Evolutionary conservation across 352 stramenopile genomes (phyloP).

Genomic region (Pythium chondricola): DNA sequence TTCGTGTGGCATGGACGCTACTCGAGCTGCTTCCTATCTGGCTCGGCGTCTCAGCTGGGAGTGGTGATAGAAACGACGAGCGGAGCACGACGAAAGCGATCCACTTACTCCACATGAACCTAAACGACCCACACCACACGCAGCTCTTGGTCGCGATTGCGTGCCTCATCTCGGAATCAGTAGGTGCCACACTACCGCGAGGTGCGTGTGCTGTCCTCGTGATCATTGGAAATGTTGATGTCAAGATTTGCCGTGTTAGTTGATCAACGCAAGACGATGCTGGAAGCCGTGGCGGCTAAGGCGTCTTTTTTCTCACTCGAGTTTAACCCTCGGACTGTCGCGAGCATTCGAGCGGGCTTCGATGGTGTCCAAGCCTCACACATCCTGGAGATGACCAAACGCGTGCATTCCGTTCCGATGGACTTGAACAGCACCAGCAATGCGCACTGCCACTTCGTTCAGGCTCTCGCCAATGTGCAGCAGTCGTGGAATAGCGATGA

Average conservation of each 20-base stretch:
- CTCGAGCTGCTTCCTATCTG: slow-evolving; percentile 16
- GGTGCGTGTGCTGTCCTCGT: too few species aligned
- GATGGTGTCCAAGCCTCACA: not conserved
- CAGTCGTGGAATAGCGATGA: slow-evolving; percentile 3
- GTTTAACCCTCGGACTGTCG: slow-evolving; percentile 6
- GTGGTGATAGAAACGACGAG: not conserved
- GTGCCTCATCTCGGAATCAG: slow-evolving; percentile 26
- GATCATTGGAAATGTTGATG: too few species aligned
- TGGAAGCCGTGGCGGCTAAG: not conserved
- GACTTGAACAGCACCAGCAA: slow-evolving; percentile 5
- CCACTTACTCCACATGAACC: slow-evolving; percentile 16
- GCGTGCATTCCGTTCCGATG: slow-evolving; percentile 5
- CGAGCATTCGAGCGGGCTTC: slow-evolving; percentile 18
- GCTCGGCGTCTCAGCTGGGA: too few species aligned
- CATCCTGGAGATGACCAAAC: slow-evolving; percentile 7
- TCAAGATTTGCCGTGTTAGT: not conserved
- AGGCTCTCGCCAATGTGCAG: slow-evolving; percentile 26
- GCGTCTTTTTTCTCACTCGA: slow-evolving; percentile 18
- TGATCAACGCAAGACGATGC: not conserved
- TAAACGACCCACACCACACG: slow-evolving; percentile 11
- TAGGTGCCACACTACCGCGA: slow-evolving; percentile 17
- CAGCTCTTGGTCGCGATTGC: slow-evolving; percentile 23
- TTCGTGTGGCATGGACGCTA: slow-evolving; percentile 14
- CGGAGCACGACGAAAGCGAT: not conserved
- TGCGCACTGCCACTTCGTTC: slow-evolving; percentile 26